Evolutionary conservation across 164 flowering plant species (phyloP), one percentile per base, ranked within the genome.

Genomic region (Aristolochia californica): DNA sequence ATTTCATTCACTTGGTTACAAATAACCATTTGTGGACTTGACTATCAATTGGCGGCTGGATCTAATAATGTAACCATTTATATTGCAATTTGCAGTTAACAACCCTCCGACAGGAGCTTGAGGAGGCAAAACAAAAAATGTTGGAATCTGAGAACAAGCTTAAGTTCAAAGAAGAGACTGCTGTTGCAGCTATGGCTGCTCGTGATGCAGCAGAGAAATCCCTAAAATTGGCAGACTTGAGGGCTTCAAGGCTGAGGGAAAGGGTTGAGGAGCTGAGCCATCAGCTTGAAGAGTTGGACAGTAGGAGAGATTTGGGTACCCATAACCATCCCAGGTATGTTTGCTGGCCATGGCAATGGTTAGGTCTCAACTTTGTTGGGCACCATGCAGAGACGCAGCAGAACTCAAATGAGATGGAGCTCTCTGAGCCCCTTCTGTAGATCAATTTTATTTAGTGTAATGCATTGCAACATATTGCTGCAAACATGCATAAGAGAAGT

Each of bases 261-360:
- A 85, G 86, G 65, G 67, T 89, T 38, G 97, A 93, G 65, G 95
- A 93, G 72, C 83, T 93, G 38, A 82, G 82, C 51, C 89, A 59
- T 34, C 95, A 85, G 71, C 78, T 88, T 17, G 97, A 88, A 61
- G 91, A 84, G 62, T 57, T 63, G n/a, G 95, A 87, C 48, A 67
- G 75, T 11, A 77, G 74, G 23, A 78, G 74, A 43, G 86, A 83
- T 58, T 75, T 71, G 44, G 68, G 63, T 49, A 70, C 60, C 18
- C 63, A 54, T 48, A 75, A 52, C 51, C 45, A 80, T 23, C 80
- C 78, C 11, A 77, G 97, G 72, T 88, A 88, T 63, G 67, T 74
- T 15, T 88, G 98, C 70, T 93, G 98, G 98, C 98, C 98, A 28
- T 93, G 98, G 98, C 79, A 85, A 66, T 88, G 91, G 95, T 80